Conservation (phyloP, 1,284 basidiomycete genomes). For the Inonotus obliquus region DNA sequence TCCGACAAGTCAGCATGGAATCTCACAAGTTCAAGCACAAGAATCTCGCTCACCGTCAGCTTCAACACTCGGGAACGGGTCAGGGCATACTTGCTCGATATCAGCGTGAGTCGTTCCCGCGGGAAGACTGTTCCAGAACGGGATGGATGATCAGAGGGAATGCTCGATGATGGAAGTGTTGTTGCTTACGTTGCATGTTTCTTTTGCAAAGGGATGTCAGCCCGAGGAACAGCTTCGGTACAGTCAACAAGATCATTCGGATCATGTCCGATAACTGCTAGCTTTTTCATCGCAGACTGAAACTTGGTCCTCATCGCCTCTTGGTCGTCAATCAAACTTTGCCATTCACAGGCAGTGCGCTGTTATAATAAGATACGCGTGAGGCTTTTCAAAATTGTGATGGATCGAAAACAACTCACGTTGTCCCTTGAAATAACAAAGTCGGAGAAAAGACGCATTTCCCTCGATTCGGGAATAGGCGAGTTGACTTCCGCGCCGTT, state of each 20-base stretch:
- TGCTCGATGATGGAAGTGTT: neutral
- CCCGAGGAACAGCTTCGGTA: constrained; percentile 18
- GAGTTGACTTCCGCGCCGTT: constrained; percentile 12
- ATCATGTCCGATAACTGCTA: constrained; percentile 19
- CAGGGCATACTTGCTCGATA: constrained; percentile 15
- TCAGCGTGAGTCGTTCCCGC: constrained; percentile 14
- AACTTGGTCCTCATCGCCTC: constrained; percentile 18
- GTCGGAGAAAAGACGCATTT: constrained; percentile 22
- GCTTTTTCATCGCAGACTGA: constrained; percentile 17
- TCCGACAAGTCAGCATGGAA: neutral
- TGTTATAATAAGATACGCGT: neutral
- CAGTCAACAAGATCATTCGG: constrained; percentile 17
- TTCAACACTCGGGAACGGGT: constrained; percentile 16
- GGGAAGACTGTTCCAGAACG: constrained; percentile 11
- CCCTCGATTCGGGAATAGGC: constrained; percentile 14
- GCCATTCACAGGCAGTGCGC: constrained; percentile 22
- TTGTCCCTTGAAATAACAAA: constrained; percentile 20
- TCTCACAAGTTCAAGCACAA: neutral
- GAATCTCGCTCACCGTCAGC: constrained; percentile 7
- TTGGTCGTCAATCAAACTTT: constrained; percentile 17
- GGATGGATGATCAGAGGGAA: neutral
- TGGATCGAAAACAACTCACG: neutral
- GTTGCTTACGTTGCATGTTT: neutral
- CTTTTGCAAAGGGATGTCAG: neutral
- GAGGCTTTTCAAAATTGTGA: neutral